Base-by-base conservation (phyloP, 2,329 filamentous ascomycete genomes). In the Arachnomyces sp. region DNA sequence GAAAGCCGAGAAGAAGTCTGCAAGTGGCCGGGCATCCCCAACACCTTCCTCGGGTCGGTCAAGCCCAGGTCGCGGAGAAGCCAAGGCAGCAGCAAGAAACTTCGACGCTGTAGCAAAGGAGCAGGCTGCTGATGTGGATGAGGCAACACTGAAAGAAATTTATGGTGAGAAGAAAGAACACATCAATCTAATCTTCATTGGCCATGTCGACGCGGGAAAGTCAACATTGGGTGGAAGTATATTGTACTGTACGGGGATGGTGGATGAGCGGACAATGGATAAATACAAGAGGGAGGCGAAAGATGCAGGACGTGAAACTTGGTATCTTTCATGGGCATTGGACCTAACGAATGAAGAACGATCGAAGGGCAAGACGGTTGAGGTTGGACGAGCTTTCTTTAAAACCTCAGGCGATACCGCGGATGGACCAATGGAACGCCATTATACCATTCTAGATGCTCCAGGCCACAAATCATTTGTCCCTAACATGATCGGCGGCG, bases 401-500 rank as follows among this genome's bases (percentile, higher is more conserved):
- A 92, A 96, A 72, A 95, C 92, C 16, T 50, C 47, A 13, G 50
- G 63, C 12, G 51, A 59, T 14, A 50, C 52, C 4, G 52, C 60
- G 5, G 60, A 66, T 15, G 63, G 63, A 14, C 52, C 59, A 3
- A 86, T 96, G 46, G 95, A 92, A 72, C 84, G 92, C 51, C 77
- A 86, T 56, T 98, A 98, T 78, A 92, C 86, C 56, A 95, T 98
- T 50, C 77, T 98, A 36, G 92, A 98, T 65, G 92, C 92, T 1
- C 92, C 92, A 8, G 92, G 90, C 13, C 90, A 98, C 75, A 96
- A 96, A 73, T 95, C 86, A 2, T 98, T 92, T 52, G 92, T 98
- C 13, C 90, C 92, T 35, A 92, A 84, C 74, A 98, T 98, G 92
- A 94, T 98, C 59, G 89, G 90, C 53, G 88, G 88, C 61, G 88